Conservation (phyloP, 495 filamentous ascomycete genomes). For the Tuber aestivum region DNA sequence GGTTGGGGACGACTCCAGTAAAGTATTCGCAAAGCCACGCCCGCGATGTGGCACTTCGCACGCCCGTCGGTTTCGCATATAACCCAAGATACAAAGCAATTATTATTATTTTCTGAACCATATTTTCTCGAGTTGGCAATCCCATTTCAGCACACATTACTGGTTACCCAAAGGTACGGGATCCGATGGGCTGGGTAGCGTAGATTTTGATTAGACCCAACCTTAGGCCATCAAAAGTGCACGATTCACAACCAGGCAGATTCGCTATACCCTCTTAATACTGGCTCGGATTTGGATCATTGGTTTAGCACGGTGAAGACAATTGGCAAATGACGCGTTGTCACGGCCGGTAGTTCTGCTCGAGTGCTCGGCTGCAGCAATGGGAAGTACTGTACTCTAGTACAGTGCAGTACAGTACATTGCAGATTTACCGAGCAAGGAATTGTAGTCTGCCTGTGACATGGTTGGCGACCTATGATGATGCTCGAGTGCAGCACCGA, state of each 20-base stretch:
- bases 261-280: background rate
- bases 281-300: background rate
- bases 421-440: background rate
- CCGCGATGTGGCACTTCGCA: constrained; percentile 3
- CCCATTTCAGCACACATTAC: background rate
- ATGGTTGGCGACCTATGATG: background rate
- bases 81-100: background rate
- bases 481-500: background rate
- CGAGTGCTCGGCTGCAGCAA: background rate
- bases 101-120: background rate
- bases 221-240: background rate
- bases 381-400: too few relatives aligned
- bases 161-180: background rate
- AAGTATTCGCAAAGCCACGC: background rate
- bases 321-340: background rate
- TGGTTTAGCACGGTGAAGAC: background rate
- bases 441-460: background rate
- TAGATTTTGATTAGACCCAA: background rate
- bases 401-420: background rate
- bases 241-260: background rate
- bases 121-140: background rate
- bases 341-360: background rate
- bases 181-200: background rate
- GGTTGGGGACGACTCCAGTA: background rate
- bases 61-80: background rate